These are phyloP conservation scores for Diplotaxis tenuifolia DNA, from an alignment of 345 rosid genomes.

Conservation along the genomic window DNA sequence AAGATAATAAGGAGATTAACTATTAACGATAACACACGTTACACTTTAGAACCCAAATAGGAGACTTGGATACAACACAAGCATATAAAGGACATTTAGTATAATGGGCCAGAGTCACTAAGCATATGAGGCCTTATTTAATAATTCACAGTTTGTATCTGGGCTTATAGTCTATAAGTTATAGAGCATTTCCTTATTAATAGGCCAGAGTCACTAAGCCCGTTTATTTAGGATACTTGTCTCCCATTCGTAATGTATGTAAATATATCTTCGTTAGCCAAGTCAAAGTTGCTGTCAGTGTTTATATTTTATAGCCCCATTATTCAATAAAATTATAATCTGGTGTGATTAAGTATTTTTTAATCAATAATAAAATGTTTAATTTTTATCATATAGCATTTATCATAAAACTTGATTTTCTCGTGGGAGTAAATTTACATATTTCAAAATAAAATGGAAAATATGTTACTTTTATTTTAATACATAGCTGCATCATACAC, in stretches of 20 bases:
- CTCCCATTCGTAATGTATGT: neutral
- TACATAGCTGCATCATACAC: no score
- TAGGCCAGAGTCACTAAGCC: neutral
- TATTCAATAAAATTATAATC: neutral
- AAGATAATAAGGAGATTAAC: neutral
- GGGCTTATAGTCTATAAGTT: no score
- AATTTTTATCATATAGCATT: no score
- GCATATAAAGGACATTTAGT: neutral
- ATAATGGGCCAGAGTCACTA: no score
- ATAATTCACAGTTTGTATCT: no score
- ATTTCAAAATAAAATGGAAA: no score
- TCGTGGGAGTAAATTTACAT: no score
- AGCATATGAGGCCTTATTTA: neutral
- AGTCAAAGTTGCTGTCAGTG: neutral
- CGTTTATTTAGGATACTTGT: neutral
- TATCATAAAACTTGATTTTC: no score
- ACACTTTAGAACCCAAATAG: conserved; percentile 14
- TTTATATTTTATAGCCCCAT: neutral
- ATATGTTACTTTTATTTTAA: no score
- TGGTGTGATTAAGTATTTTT: no score
- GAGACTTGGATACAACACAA: neutral
- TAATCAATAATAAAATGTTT: no score
- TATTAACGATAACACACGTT: conserved; percentile 1
- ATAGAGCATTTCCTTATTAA: neutral
- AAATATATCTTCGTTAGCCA: conserved; percentile 4